Percentiles rank a stretch among this genome's conserved stretches.
Conservation (phyloP, 441 rosid genomes). For the Eutrema salsugineum region DNA sequence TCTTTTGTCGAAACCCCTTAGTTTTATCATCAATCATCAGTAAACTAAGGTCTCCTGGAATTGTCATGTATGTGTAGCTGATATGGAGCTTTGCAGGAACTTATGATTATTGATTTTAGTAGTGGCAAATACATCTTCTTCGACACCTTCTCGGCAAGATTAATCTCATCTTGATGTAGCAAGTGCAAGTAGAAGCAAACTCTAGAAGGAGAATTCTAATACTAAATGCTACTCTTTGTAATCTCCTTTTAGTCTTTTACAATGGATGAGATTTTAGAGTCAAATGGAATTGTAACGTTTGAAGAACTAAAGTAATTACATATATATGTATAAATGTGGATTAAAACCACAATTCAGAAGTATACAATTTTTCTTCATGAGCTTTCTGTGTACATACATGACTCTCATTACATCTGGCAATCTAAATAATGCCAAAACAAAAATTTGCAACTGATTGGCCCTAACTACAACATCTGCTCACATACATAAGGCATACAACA, state of each 20-base stretch:
- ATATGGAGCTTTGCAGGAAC: neutral
- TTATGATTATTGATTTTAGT: neutral
- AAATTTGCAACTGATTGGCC: slow-evolving; percentile 2
- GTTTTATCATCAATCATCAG: neutral
- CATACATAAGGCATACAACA: neutral
- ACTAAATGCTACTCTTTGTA: neutral
- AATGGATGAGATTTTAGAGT: neutral
- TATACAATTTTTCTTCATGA: neutral
- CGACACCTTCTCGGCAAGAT: neutral
- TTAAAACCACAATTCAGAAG: neutral
- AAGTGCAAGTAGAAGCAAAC: neutral
- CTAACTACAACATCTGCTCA: slow-evolving; percentile 19
- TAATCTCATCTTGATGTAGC: neutral
- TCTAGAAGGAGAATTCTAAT: neutral
- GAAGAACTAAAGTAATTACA: neutral
- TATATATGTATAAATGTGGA: neutral
- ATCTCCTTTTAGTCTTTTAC: neutral
- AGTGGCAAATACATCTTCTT: neutral
- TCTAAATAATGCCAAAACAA: slow-evolving; percentile 3
- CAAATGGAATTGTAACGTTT: neutral
- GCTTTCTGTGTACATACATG: slow-evolving; percentile 15
- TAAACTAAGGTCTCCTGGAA: neutral
- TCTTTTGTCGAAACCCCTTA: neutral
- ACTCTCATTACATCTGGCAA: slow-evolving; percentile 7
- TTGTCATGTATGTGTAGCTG: neutral